phyloP scores from a whole-genome alignment of 2,329 filamentous ascomycete species.

The Metarhizium robertsii region DNA sequence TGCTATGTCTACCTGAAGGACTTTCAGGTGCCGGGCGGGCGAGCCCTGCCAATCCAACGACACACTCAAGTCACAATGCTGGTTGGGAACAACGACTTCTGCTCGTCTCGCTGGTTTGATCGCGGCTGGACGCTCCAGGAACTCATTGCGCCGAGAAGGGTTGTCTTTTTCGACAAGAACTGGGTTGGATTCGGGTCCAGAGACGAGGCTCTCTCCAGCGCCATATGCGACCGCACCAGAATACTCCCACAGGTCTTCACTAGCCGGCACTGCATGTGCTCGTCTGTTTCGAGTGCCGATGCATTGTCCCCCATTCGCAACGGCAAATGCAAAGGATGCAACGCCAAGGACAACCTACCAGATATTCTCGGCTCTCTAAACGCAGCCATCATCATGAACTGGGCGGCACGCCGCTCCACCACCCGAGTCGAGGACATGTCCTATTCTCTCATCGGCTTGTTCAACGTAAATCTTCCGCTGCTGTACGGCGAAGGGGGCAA shows the following conservation, averaged over 20 bases:
- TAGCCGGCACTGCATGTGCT: no score
- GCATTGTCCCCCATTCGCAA: constrained; percentile 1
- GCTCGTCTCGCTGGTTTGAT: constrained; percentile 14
- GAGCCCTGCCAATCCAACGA: neutral
- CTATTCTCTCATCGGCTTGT: no score
- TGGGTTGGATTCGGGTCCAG: no score
- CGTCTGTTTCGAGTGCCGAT: no score
- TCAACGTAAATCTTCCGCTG: no score
- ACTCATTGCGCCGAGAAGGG: no score
- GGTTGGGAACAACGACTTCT: constrained; percentile 1
- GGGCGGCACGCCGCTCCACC: constrained; percentile 1
- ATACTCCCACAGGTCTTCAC: no score
- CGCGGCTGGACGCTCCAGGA: constrained; percentile 7
- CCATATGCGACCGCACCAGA: no score
- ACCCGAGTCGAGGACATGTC: neutral
- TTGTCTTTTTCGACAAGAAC: no score
- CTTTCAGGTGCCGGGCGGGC: neutral
- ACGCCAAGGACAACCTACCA: neutral
- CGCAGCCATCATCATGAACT: constrained; percentile 2
- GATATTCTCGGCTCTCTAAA: neutral
- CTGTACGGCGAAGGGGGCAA: no score
- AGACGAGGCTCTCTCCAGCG: no score
- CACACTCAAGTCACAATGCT: neutral
- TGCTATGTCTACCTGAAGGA: no score
- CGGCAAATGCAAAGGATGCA: neutral